These are phyloP conservation scores for Gnaphalium uliginosum DNA, from an alignment of 129 eudicot genomes.

Conservation along the genomic window DNA sequence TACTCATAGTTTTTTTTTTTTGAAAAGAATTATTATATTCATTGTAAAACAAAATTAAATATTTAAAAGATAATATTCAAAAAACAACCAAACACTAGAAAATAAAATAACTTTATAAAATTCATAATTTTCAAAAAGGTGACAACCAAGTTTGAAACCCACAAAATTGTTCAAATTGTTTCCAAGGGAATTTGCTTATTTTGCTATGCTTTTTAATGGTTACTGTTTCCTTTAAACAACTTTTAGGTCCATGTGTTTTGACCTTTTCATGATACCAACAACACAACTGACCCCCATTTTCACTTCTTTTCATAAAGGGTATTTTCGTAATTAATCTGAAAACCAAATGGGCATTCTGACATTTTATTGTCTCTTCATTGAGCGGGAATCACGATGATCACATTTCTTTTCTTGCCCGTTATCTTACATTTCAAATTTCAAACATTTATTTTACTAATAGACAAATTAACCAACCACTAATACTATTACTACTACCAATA, in stretches of 20 bases:
- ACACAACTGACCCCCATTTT: background rate
- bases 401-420: constrained; percentile 34
- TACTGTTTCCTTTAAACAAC: constrained; percentile 22
- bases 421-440: constrained; percentile 33
- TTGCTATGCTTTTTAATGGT: constrained; percentile 11
- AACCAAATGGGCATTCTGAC: constrained; percentile 19
- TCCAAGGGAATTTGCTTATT: background rate
- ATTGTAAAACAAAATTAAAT: too few species aligned
- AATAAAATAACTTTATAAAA: background rate
- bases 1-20: too few species aligned
- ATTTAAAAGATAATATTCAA: too few species aligned
- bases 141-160: constrained; percentile 4
- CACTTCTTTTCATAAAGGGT: constrained; percentile 34
- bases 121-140: constrained; percentile 5
- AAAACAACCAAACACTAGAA: background rate
- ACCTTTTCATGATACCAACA: constrained; percentile 43
- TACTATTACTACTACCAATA: constrained; percentile 19
- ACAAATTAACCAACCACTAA: constrained; percentile 28
- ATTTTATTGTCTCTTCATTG: constrained; percentile 31
- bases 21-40: too few species aligned
- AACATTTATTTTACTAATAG: constrained; percentile 15
- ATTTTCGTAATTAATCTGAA: background rate
- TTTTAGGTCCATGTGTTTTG: constrained; percentile 36
- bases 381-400: constrained; percentile 40
- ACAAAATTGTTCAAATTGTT: constrained; percentile 22